phyloP scores from a whole-genome alignment of 257 asterid genomes.

The Solanum ahanhuiri region DNA sequence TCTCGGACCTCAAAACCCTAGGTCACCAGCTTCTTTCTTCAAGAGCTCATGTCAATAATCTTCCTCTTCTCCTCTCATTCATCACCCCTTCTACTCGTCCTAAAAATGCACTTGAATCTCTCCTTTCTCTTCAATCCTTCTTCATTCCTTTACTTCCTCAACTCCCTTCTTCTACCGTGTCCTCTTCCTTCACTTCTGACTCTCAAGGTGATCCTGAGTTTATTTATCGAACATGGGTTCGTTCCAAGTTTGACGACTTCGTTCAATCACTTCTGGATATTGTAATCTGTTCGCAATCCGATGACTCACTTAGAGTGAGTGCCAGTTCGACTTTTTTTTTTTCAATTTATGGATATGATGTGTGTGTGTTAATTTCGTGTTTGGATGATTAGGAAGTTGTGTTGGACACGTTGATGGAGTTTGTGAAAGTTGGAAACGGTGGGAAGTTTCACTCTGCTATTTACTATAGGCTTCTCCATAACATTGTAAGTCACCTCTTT shows the following conservation, averaged over 20 bases:
- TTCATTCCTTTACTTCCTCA: constrained; percentile 65
- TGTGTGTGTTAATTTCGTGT: neutral
- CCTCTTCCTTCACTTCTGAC: neutral
- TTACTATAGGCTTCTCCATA: constrained; percentile 59
- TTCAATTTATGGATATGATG: neutral
- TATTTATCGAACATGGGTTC: constrained; percentile 8
- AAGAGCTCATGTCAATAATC: constrained; percentile 62
- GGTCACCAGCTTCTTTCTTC: constrained; percentile 67
- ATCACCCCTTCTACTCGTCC: constrained; percentile 44
- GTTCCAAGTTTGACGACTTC: constrained; percentile 11
- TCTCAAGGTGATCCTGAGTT: neutral
- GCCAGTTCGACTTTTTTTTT: neutral
- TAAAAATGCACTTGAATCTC: constrained; percentile 50
- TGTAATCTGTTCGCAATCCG: neutral
- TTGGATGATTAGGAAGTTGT: constrained; percentile 48
- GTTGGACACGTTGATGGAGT: constrained; percentile 76
- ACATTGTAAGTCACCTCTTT: constrained; percentile 35
- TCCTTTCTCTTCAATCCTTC: constrained; percentile 76
- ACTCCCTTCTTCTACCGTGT: constrained; percentile 22
- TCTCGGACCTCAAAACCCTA: constrained; percentile 39
- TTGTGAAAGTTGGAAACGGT: constrained; percentile 70
- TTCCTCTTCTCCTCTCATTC: constrained; percentile 50
- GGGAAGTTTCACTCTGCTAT: constrained; percentile 73
- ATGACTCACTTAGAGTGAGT: neutral
- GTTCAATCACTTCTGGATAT: constrained; percentile 5